These are phyloP conservation scores for Sarocladium kiliense DNA, from an alignment of 2,329 filamentous ascomycete genomes.

Conservation along the genomic window DNA sequence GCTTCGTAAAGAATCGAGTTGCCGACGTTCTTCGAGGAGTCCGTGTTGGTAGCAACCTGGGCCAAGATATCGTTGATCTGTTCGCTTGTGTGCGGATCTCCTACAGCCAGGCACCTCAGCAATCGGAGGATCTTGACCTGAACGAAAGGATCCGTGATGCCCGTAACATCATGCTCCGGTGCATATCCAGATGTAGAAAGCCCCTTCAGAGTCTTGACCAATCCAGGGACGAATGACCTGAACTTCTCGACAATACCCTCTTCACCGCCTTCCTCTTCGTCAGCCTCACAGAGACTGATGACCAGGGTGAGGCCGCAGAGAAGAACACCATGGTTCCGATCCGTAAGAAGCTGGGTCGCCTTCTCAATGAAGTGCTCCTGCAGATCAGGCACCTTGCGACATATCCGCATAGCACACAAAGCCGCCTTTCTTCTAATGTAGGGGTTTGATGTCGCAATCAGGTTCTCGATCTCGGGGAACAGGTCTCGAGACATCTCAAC, in stretches of 20 bases:
- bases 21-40: conserved; percentile 96
- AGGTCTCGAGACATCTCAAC: conserved; percentile 97
- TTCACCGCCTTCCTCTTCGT: conserved; percentile 87
- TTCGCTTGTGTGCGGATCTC: conserved; percentile 83
- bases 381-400: conserved; percentile 92
- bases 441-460: conserved; percentile 91
- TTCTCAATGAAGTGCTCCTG: conserved; percentile 98
- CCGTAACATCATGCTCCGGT: conserved; percentile 95
- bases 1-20: conserved; percentile 98
- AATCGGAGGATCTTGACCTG: conserved; percentile 94
- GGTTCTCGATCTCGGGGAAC: conserved; percentile 90
- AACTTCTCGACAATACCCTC: conserved; percentile 88
- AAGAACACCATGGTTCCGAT: conserved; percentile 92
- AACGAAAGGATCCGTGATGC: conserved; percentile 94
- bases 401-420: conserved; percentile 98
- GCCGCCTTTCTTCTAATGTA: conserved; percentile 97
- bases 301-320: conserved; percentile 89
- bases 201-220: conserved; percentile 88
- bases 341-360: conserved; percentile 78
- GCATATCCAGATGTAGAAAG: conserved; percentile 94
- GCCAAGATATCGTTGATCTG: conserved; percentile 98
- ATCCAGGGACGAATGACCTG: conserved; percentile 72
- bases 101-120: conserved; percentile 78
- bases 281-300: conserved; percentile 87
- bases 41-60: conserved; percentile 96